Base-by-base conservation (phyloP, 176 grass and related monocot genomes). In the Chloris gayana region DNA sequence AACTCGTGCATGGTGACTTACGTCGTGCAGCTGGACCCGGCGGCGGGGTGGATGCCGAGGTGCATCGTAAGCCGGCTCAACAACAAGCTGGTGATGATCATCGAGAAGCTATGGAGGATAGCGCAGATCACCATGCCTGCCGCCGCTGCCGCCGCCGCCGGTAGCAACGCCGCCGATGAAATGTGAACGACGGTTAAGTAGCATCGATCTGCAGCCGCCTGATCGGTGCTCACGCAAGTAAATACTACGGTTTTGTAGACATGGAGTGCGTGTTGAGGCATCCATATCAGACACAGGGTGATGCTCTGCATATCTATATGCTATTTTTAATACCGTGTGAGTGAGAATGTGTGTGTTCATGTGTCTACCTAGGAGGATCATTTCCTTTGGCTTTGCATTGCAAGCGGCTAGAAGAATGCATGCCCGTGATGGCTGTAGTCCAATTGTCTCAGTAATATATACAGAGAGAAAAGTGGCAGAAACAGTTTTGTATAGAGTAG, bases 11-110 rank as follows among this genome's bases (percentile, higher is more conserved):
- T 93, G 37, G 93, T 93, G 5, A 99, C 97, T 19, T 91, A 99
- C 76, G 91, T 99, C 26, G 84, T 96, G 84, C 91, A 99, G 93
- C 90, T 99, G 0, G 97, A 99, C 87, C 93, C 91, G 18, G 85
- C 93, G 1, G 82, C 82, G 0, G 93, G 97, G 56, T 99, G 93
- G 97, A 80, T 99, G 69, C 97, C 97, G 10, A 82, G 90, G n/a
- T 99, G 88, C 74, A 84, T 99, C 47, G 97, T 91, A 26, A 87
- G 92, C 81, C 64, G 93, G 6, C 93, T 93, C 73, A 95, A 96
- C 65, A 96, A 89, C 30, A 99, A 96, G 86, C 91, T 99, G 2
- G 97, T 99, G 41, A 87, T 93, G 87, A 91, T 96, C 82, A 85
- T 93, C 68, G 93, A 90, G 41, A 91, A 96, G 84, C 85, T 99